These are phyloP conservation scores for Fonsecaea multimorphosa DNA, from an alignment of 2,329 filamentous ascomycete species.

Conservation along the genomic window DNA sequence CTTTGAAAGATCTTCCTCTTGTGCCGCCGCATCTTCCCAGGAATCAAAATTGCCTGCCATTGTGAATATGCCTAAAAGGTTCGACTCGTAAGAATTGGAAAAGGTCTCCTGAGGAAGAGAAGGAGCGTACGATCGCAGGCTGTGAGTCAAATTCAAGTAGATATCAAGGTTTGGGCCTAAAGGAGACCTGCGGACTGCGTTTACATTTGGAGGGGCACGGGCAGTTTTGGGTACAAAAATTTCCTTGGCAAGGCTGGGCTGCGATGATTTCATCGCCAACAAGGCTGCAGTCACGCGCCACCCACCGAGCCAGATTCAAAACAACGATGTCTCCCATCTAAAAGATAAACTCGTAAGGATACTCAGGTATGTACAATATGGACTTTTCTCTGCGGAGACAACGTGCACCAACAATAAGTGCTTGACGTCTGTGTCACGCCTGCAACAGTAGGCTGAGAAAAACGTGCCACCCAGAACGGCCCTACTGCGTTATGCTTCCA, in stretches of 20 bases:
- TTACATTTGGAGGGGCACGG: conserved; percentile 18
- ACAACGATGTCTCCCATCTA: not conserved
- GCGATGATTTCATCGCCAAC: conserved; percentile 16
- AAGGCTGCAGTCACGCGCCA: conserved; percentile 14
- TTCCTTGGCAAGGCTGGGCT: conserved; percentile 19
- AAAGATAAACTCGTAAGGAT: not conserved
- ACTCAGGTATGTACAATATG: not conserved
- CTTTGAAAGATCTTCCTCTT: conserved; percentile 77
- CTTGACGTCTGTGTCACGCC: not conserved
- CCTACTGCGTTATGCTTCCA: not conserved
- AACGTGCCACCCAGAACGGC: not conserved
- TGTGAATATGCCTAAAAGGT: not conserved
- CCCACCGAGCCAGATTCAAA: not conserved
- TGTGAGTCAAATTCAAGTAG: not conserved
- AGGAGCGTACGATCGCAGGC: not conserved
- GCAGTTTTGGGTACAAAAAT: conserved; percentile 12
- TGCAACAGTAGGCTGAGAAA: conserved; percentile 23
- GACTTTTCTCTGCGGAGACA: not conserved
- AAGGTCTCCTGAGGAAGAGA: not conserved
- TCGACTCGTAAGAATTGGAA: not conserved
- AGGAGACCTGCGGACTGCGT: not conserved
- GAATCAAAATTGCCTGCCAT: conserved; percentile 88
- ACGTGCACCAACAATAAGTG: not conserved
- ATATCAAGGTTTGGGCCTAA: not conserved
- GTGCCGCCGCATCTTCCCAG: conserved; percentile 83